Evolutionary conservation across 1,284 basidiomycete genomes (phyloP).

Genomic region (Ustilago trichophora): DNA sequence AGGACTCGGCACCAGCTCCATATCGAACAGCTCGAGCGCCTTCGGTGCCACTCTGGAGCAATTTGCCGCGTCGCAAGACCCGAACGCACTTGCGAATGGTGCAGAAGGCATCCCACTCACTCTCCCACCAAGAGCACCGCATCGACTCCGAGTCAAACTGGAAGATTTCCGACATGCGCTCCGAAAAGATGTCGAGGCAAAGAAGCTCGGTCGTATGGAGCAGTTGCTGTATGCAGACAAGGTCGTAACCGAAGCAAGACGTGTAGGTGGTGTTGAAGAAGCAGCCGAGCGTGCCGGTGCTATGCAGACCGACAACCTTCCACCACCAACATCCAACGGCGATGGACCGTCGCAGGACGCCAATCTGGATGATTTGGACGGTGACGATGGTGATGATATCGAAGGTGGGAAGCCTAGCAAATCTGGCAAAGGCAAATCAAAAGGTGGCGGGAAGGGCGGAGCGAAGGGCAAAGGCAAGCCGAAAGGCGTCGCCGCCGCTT

Average conservation of each 20-base stretch:
- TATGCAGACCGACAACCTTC: conserved; percentile 35
- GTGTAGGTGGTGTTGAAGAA: conserved; percentile 58
- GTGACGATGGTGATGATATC: conserved; percentile 12
- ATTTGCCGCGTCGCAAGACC: conserved; percentile 7
- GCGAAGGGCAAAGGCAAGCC: conserved; percentile 26
- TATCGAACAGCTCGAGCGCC: conserved; percentile 34
- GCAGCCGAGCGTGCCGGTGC: conserved; percentile 56
- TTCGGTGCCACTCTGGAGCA: conserved; percentile 32
- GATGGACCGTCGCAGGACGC: conserved; percentile 15
- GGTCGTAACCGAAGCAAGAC: conserved; percentile 60
- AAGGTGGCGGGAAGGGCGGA: conserved; percentile 21
- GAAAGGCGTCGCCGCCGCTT: conserved; percentile 14
- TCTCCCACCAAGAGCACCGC: conserved; percentile 35
- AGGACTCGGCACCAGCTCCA: conserved; percentile 45
- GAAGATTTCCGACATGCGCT: conserved; percentile 64
- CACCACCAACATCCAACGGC: conserved; percentile 15
- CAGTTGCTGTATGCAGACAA: conserved; percentile 65
- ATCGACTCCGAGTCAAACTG: conserved; percentile 59
- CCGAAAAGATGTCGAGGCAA: conserved; percentile 58
- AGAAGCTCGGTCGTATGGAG: conserved; percentile 61
- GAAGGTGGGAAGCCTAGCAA: conserved; percentile 16
- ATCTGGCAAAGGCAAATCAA: conserved; percentile 14
- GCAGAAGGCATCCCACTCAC: conserved; percentile 17
- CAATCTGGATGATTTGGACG: too few relatives aligned
- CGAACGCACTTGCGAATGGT: conserved; percentile 14